Evolutionary conservation across 1,284 basidiomycete species (phyloP).

Genomic region (Puccinia triticina): DNA sequence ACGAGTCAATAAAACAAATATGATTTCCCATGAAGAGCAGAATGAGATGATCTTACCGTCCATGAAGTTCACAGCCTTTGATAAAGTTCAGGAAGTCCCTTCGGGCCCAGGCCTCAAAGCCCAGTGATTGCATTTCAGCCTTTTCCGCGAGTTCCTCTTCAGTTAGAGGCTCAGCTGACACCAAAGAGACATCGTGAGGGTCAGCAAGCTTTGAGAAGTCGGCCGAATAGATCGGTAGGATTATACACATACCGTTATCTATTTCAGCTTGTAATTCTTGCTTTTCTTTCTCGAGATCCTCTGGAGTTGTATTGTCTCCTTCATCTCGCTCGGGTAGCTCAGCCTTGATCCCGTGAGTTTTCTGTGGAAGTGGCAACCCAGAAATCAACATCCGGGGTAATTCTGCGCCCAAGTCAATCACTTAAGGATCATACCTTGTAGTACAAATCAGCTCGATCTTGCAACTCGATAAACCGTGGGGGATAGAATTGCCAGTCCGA

Average conservation of each 20-base stretch:
- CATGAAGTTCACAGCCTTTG: conserved; percentile 79
- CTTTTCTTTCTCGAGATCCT: conserved; percentile 81
- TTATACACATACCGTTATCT: conserved; percentile 59
- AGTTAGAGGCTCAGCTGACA: conserved; percentile 76
- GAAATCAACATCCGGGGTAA: background rate
- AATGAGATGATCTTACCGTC: conserved; percentile 64
- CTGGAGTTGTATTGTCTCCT: conserved; percentile 70
- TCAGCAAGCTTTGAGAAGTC: background rate
- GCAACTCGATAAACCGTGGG: conserved; percentile 75
- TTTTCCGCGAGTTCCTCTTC: conserved; percentile 82
- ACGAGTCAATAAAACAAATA: background rate
- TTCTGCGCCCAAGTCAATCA: background rate
- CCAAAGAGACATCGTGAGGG: background rate
- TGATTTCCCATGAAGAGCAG: background rate
- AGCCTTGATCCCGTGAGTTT: conserved; percentile 50
- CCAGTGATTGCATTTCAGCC: conserved; percentile 74
- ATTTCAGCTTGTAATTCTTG: conserved; percentile 71
- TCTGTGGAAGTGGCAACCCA: conserved; percentile 10
- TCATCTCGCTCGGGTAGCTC: conserved; percentile 69
- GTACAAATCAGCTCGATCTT: conserved; percentile 73
- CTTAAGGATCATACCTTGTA: conserved; percentile 36
- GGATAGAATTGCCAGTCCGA: conserved; percentile 99
- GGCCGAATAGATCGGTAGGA: background rate
- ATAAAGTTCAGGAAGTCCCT: conserved; percentile 93
- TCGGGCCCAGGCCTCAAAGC: conserved; percentile 87